Evolutionary conservation across 331 rosid species (phyloP), one percentile per base, ranked within the genome.

Genomic region (Malus hybrid): DNA sequence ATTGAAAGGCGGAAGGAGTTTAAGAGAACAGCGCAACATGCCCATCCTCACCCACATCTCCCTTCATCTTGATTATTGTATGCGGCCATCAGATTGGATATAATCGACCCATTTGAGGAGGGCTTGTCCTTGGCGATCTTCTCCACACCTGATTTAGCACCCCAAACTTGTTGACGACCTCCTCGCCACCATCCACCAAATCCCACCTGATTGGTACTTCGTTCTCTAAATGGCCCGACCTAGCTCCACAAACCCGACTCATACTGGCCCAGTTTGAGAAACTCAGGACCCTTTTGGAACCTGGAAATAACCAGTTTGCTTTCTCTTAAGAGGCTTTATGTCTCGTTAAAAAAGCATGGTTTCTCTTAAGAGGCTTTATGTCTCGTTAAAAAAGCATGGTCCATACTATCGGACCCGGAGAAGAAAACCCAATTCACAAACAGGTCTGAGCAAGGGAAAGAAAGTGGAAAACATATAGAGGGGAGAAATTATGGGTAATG

Each of bases 171-270:
- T 29, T 29, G 79, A 76, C 39, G 76, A 72, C 60, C 63, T 79
- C 34, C 64, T 57, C 55, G 80, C 80, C 63, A 55, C 71, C 20
- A 58, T 33, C 6, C 52, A 16, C 28, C 55, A 57, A 24, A 5
- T 60, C 63, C 75, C 48, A 22, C 73, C 46, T 3, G 85, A 82
- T 76, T 80, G 74, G 84, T 74, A 32, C 79, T n/a, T 76, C 77
- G 56, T 80, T 14, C 80, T 82, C 58, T 80, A 77, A 9, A 7
- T 82, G 63, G 36, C 42, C 15, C 81, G 71, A 15, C 30, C 74
- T 56, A 82, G 75, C 63, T 65, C 77, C 16, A 36, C 1, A 6
- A 73, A 78, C 42, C 39, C 19, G 11, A 19, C 80, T 50, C 71
- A 6, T 83, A 32, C 56, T 75, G 70, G 2, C 68, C 68, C 81